Percentiles rank a stretch among this genome's conserved stretches.
These are phyloP conservation scores for Anthoceros angustus DNA, from an alignment of 225 moss, liverwort and hornwort species.

Conservation along the genomic window DNA sequence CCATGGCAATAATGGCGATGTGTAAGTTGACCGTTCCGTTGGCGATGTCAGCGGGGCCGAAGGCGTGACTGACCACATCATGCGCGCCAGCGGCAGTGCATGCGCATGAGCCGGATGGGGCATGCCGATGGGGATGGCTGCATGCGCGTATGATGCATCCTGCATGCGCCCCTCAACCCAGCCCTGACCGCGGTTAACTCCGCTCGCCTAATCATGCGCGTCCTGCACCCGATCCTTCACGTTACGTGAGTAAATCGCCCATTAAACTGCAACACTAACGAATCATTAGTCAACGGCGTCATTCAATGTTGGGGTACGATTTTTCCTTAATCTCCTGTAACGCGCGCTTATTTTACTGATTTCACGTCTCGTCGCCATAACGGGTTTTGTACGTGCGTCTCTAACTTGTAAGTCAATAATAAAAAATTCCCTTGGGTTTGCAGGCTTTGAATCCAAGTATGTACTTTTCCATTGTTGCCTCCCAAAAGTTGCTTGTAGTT, in stretches of 20 bases:
- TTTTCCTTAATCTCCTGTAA: neutral
- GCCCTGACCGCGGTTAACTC: neutral
- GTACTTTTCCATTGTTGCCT: too few species aligned
- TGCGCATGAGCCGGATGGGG: too few species aligned
- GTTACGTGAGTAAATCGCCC: neutral
- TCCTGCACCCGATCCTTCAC: slow-evolving; percentile 1
- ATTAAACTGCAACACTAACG: neutral
- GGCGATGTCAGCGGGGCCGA: neutral
- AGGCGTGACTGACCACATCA: neutral
- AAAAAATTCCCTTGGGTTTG: too few species aligned
- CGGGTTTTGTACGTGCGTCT: too few species aligned
- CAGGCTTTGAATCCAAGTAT: too few species aligned
- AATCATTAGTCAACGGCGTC: slow-evolving; percentile 3
- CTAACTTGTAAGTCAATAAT: too few species aligned
- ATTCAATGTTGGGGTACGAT: neutral
- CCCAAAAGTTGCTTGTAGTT: too few species aligned
- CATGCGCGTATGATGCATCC: too few species aligned
- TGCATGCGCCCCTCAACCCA: neutral
- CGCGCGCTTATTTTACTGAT: neutral
- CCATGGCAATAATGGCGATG: neutral
- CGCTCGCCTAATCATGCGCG: neutral
- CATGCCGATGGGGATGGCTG: too few species aligned
- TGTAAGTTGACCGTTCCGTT: slow-evolving; percentile 2
- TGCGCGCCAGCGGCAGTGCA: neutral
- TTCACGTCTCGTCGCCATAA: too few species aligned